These are phyloP conservation scores for Cicer chorassanicum DNA, from an alignment of 306 rosid genomes.

Conservation along the genomic window DNA sequence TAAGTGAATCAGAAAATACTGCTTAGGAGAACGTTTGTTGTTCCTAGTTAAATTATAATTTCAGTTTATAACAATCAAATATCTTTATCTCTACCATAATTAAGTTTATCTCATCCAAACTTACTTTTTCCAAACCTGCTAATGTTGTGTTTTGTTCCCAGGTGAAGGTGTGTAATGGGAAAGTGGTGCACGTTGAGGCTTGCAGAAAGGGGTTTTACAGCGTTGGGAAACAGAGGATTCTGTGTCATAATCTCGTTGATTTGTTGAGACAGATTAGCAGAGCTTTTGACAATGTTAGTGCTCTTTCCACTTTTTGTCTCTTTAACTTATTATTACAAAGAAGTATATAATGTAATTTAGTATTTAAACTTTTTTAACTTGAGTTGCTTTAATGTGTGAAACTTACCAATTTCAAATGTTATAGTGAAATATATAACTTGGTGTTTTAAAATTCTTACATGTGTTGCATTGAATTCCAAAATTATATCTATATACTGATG, in stretches of 20 bases:
- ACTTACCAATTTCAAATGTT: neutral
- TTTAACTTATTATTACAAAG: neutral
- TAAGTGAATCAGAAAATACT: neutral
- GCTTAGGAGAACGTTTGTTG: neutral
- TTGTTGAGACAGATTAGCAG: constrained; percentile 90
- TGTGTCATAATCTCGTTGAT: constrained; percentile 87
- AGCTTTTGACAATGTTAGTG: constrained; percentile 85
- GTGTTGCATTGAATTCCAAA: neutral
- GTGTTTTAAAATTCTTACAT: neutral
- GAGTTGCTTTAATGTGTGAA: constrained; percentile 1
- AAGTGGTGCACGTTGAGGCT: constrained; percentile 85
- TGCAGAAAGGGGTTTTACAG: constrained; percentile 86
- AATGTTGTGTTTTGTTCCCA: constrained; percentile 37
- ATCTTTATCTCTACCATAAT: neutral
- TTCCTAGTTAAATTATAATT: neutral
- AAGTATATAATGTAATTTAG: constrained; percentile 3
- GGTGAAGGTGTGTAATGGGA: constrained; percentile 94
- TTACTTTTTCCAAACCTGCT: neutral
- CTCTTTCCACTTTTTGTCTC: constrained; percentile 27
- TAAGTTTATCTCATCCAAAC: neutral
- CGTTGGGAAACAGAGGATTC: constrained; percentile 81
- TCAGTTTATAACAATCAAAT: neutral
- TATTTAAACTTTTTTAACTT: neutral
- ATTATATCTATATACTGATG: neutral
- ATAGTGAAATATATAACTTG: neutral